phyloP scores from a whole-genome alignment of 495 filamentous ascomycete genomes.

The Xylaria intraflava region DNA sequence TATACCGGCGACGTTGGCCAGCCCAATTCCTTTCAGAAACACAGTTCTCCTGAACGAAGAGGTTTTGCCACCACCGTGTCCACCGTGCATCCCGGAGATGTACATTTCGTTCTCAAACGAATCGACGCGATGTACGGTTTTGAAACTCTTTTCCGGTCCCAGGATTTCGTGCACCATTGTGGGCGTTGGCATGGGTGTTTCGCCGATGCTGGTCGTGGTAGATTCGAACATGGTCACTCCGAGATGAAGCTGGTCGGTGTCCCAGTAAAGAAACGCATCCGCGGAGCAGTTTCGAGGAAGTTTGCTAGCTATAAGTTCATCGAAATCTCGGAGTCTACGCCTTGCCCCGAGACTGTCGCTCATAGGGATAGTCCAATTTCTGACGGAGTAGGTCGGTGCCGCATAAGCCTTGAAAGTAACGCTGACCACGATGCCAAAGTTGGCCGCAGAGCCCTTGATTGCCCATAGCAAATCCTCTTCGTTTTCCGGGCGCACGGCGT shows the following conservation, averaged over 20 bases:
- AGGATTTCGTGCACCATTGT: slow-evolving; percentile 26
- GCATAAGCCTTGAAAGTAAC: slow-evolving; percentile 48
- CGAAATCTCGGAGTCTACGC: slow-evolving; percentile 38
- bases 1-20: slow-evolving; percentile 28
- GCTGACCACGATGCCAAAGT: slow-evolving; percentile 57
- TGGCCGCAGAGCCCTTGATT: slow-evolving; percentile 55
- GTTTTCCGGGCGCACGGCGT: slow-evolving; percentile 40
- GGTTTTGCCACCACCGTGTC: slow-evolving; percentile 52
- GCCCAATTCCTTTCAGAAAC: slow-evolving; percentile 50
- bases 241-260: slow-evolving; percentile 41
- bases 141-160: slow-evolving; percentile 31
- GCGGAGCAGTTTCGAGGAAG: slow-evolving; percentile 44
- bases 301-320: slow-evolving; percentile 34
- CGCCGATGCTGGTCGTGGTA: slow-evolving; percentile 22
- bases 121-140: slow-evolving; percentile 41
- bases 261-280: slow-evolving; percentile 54
- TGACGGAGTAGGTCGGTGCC: slow-evolving; percentile 39
- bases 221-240: slow-evolving; percentile 50
- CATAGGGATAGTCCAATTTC: slow-evolving; percentile 47
- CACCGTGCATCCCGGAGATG: slow-evolving; percentile 54
- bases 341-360: slow-evolving; percentile 33
- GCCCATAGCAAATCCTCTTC: slow-evolving; percentile 55
- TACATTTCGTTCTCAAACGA: slow-evolving; percentile 59
- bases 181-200: slow-evolving; percentile 11
- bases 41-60: slow-evolving; percentile 61